Evolutionary conservation across 331 rosid genomes (phyloP).

Genomic region (Quercus phellos): DNA sequence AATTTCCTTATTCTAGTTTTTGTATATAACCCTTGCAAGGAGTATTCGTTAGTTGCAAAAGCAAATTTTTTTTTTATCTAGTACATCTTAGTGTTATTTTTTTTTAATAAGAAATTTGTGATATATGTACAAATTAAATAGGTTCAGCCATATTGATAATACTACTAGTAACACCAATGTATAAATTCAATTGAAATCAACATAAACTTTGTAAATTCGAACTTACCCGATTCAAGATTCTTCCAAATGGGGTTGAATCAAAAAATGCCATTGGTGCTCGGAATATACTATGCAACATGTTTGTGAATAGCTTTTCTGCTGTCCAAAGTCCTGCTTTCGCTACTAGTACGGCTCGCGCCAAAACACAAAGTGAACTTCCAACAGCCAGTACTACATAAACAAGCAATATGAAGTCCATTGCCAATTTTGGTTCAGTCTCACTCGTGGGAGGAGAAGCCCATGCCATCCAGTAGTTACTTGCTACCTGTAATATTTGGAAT

Average conservation of each 20-base stretch:
- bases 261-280: conserved; percentile 91
- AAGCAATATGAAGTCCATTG: conserved; percentile 50
- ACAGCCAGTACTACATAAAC: conserved; percentile 62
- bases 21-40: neutral
- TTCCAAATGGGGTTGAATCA: conserved; percentile 93
- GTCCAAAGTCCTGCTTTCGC: conserved; percentile 71
- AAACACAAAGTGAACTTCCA: conserved; percentile 65
- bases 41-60: neutral
- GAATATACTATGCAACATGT: conserved; percentile 61
- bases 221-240: conserved; percentile 84
- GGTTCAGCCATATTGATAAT: neutral
- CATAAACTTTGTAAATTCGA: neutral
- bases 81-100: neutral
- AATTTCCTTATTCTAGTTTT: neutral
- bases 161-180: neutral
- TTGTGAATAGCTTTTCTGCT: conserved; percentile 63
- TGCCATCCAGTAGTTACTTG: conserved; percentile 96
- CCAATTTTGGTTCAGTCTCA: conserved; percentile 45
- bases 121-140: neutral
- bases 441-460: conserved; percentile 83
- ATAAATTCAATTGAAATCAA: neutral
- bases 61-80: neutral
- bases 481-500: conserved; percentile 78
- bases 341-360: conserved; percentile 51
- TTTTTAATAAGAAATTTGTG: neutral